These are phyloP conservation scores for Scutellaria minor DNA, from an alignment of 257 asterid species.

Conservation along the genomic window DNA sequence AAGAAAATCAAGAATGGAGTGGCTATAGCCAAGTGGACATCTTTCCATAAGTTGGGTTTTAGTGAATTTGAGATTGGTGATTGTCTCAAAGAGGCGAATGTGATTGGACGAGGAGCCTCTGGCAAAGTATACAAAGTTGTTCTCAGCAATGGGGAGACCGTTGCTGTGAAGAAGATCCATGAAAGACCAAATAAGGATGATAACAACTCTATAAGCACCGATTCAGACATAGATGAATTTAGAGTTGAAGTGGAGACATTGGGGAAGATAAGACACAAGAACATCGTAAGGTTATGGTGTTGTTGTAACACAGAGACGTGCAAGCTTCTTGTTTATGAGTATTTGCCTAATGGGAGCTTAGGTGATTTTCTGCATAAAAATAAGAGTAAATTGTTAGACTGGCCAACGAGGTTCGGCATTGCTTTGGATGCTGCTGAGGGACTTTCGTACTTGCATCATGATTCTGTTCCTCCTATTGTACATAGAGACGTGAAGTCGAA, in stretches of 20 bases:
- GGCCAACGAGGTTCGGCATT: conserved; percentile 70
- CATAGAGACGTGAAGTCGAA: conserved; percentile 88
- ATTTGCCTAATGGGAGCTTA: conserved; percentile 85
- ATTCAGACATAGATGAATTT: conserved; percentile 50
- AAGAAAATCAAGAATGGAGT: conserved; percentile 37
- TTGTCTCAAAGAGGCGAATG: conserved; percentile 65
- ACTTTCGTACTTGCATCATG: conserved; percentile 84
- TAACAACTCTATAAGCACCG: conserved; percentile 19
- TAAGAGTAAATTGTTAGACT: conserved; percentile 53
- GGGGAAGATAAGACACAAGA: conserved; percentile 85
- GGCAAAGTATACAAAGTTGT: conserved; percentile 76
- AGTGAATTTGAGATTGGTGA: conserved; percentile 58
- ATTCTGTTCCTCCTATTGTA: conserved; percentile 81
- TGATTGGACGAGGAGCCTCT: conserved; percentile 76
- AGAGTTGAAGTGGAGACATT: conserved; percentile 75
- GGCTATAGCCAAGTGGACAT: conserved; percentile 70
- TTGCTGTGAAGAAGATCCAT: conserved; percentile 77
- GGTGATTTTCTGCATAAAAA: conserved; percentile 71
- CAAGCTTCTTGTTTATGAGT: conserved; percentile 81
- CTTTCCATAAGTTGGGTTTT: conserved; percentile 77
- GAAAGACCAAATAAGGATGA: conserved; percentile 42
- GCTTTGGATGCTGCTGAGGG: conserved; percentile 88
- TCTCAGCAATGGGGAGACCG: conserved; percentile 68
- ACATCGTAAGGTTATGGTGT: conserved; percentile 78
- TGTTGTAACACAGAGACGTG: conserved; percentile 58